Base-by-base conservation (phyloP, 768 basidiomycete species). In the Stropharia rugosoannulata region DNA sequence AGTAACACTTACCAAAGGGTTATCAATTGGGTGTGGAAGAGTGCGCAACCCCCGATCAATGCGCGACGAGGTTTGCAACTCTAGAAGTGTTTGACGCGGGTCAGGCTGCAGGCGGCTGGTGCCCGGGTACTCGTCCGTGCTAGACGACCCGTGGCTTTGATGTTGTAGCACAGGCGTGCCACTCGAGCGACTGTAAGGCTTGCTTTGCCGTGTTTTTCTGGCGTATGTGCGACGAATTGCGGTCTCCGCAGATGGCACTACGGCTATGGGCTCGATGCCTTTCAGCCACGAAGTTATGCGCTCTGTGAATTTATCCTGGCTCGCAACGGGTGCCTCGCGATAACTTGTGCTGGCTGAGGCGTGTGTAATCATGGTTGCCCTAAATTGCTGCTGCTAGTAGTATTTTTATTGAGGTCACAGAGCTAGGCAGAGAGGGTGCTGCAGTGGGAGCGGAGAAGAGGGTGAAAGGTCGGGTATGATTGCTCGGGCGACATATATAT, bases 111-210 rank as follows among this genome's bases (percentile, higher is more conserved):
- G 41, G 1, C 29, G 29, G 5, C 37, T 37, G 5, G 48, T 35
- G 32, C 18, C 50, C 18, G 51, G 39, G 46, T 32, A 45, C 27
- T 41, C 48, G 16, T 55, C 39, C 6, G 47, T 40, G 19, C 51
- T 51, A 29, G 57, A 22, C 25, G 58, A 56, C 5, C 42, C 32
- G 25, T 47, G 43, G 39, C 51, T 52, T 3, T 29, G 40, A 32
- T 22, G 46, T 22, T 18, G 48, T 4, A 10, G 36, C 16, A 18
- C 29, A 38, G 38, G 44, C 18, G 37, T 51, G 22, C 22, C 52
- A 12, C 42, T 47, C 36, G 56, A 54, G 4, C 56, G 53, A 15
- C 45, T 9, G 35, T 61, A 57, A 13, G 59, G 56, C 50, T 54
- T 55, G 10, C 41, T 36, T 10, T 52, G 49, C 25, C 54, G 56